phyloP scores from a whole-genome alignment of 2,329 filamentous ascomycete genomes.

The Hypoxylon sp. region DNA sequence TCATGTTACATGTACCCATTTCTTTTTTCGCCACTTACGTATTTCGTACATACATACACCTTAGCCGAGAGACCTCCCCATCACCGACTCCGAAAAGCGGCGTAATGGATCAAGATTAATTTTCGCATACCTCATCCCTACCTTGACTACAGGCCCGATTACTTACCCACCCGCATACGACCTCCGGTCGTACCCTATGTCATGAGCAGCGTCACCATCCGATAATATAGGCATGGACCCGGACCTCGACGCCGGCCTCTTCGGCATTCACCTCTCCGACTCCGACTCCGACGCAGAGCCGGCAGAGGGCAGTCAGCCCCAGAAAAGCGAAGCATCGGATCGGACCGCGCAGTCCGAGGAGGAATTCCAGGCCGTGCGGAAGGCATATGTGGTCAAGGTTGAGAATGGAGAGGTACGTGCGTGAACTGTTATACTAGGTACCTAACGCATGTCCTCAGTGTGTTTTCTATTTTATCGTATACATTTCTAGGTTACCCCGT shows the following conservation, averaged over 20 bases:
- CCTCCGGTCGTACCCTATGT: not conserved
- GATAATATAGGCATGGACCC: constrained; percentile 47
- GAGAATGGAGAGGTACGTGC: constrained; percentile 66
- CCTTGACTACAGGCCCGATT: not conserved
- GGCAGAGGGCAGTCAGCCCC: constrained; percentile 26
- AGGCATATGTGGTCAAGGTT: constrained; percentile 60
- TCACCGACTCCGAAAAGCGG: constrained; percentile 16
- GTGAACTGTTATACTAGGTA: no score
- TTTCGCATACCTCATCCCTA: not conserved
- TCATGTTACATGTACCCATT: no score
- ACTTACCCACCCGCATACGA: constrained; percentile 1
- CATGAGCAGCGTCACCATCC: constrained; percentile 1
- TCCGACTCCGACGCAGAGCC: constrained; percentile 47
- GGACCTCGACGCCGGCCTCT: constrained; percentile 53
- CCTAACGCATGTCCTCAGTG: no score
- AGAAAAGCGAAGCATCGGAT: constrained; percentile 24
- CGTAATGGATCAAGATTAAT: not conserved
- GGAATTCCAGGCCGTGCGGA: constrained; percentile 61
- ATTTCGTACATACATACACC: not conserved
- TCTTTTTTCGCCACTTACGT: no score
- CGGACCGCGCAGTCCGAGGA: constrained; percentile 60
- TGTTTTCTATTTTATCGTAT: no score
- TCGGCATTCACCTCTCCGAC: constrained; percentile 58
- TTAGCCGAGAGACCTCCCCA: constrained; percentile 1
- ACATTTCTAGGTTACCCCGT: no score